phyloP scores from a whole-genome alignment of 2,329 filamentous ascomycete species.

The Apiospora rasikravindrae region DNA sequence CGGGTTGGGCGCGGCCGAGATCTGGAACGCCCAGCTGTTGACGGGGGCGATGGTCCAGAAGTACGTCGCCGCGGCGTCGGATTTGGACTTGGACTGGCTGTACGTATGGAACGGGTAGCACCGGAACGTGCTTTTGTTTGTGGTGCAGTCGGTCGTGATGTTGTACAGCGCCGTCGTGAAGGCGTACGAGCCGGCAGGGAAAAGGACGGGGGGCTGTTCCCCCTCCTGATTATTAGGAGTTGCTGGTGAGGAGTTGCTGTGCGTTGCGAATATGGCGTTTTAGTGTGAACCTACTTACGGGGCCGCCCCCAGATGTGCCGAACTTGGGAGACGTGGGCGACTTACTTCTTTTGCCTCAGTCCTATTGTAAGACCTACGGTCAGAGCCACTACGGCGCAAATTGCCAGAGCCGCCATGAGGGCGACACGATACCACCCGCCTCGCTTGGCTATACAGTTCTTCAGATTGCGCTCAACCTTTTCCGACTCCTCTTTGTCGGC shows the following conservation, averaged over 20 bases:
- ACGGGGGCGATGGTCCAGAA: slow-evolving; percentile 62
- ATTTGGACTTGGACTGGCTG: slow-evolving; percentile 43
- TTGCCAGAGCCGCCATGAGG: slow-evolving; percentile 35
- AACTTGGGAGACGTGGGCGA: slow-evolving; percentile 6
- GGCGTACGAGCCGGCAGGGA: slow-evolving; percentile 68
- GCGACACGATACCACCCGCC: slow-evolving; percentile 43
- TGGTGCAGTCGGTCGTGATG: slow-evolving; percentile 61
- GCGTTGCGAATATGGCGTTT: slow-evolving; percentile 9
- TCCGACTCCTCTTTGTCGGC: neutral
- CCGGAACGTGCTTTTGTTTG: slow-evolving; percentile 62
- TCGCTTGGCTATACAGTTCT: slow-evolving; percentile 29
- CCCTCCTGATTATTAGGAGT: slow-evolving; percentile 19
- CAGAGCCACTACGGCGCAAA: slow-evolving; percentile 43
- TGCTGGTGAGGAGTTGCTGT: slow-evolving; percentile 14
- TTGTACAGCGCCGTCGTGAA: slow-evolving; percentile 63
- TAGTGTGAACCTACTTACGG: slow-evolving; percentile 16
- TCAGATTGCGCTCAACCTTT: neutral
- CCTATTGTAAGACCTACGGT: slow-evolving; percentile 48
- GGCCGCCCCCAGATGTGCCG: neutral
- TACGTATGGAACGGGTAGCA: slow-evolving; percentile 65
- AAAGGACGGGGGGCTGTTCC: slow-evolving; percentile 37
- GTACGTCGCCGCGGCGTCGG: slow-evolving; percentile 54
- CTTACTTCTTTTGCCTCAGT: slow-evolving; percentile 42
- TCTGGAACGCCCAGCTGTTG: slow-evolving; percentile 47
- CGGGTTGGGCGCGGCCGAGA: slow-evolving; percentile 61